phyloP scores from a whole-genome alignment of 257 asterid genomes.

The Sherardia arvensis region DNA sequence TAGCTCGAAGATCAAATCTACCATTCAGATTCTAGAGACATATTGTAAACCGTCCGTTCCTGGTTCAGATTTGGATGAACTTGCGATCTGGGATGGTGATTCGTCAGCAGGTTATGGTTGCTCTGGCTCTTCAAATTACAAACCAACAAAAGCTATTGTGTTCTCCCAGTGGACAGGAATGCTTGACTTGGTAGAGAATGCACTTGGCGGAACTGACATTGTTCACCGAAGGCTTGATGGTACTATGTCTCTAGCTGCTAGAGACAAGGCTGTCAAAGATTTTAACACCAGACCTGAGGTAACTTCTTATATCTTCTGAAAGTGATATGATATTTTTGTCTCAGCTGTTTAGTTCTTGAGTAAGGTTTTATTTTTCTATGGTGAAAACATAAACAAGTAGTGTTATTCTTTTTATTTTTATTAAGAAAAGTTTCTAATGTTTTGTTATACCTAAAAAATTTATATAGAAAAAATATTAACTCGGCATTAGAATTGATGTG shows the following conservation, averaged over 20 bases:
- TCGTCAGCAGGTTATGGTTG: constrained; percentile 27
- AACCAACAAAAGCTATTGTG: constrained; percentile 73
- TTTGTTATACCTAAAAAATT: no score
- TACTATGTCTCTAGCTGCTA: constrained; percentile 82
- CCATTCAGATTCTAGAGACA: constrained; percentile 52
- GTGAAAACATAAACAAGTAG: not conserved
- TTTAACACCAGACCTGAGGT: constrained; percentile 86
- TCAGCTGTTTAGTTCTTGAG: not conserved
- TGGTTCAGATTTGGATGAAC: constrained; percentile 24
- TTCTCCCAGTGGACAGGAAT: constrained; percentile 99
- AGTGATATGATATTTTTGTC: constrained; percentile 7
- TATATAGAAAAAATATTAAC: no score
- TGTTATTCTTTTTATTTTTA: no score
- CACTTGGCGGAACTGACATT: constrained; percentile 44
- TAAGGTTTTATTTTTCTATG: not conserved
- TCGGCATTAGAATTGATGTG: no score
- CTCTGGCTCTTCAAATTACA: constrained; percentile 26
- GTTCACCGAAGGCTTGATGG: constrained; percentile 90
- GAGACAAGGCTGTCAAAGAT: constrained; percentile 94
- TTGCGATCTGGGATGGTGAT: constrained; percentile 23
- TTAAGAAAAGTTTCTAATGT: no score
- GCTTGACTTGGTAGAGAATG: constrained; percentile 77
- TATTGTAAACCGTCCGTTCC: constrained; percentile 32
- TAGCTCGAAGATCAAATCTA: constrained; percentile 65
- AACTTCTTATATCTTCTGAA: constrained; percentile 9